Conservation (phyloP, 2,329 filamentous ascomycete species). For the Alternaria hordeiaustralica region DNA sequence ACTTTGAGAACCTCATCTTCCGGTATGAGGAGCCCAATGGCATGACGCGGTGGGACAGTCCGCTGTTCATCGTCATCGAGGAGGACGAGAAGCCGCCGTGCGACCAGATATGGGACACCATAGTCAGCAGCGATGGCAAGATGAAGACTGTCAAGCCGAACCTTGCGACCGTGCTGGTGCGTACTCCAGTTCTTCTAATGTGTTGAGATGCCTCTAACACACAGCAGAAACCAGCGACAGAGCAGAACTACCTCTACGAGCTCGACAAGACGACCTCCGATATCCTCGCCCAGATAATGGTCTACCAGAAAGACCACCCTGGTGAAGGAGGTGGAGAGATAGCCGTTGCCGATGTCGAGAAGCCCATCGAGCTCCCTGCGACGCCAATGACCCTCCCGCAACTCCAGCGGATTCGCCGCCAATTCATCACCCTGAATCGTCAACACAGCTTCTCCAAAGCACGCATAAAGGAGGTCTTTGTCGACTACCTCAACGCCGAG, state of each 20-base stretch:
- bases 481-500: slow-evolving; percentile 49
- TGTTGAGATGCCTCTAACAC: slow-evolving; percentile 3
- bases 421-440: slow-evolving; percentile 79
- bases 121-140: slow-evolving; percentile 67
- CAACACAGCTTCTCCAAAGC: slow-evolving; percentile 60
- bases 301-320: slow-evolving; percentile 69
- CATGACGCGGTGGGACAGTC: slow-evolving; percentile 84
- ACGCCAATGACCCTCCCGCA: slow-evolving; percentile 74
- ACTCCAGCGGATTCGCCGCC: slow-evolving; percentile 76
- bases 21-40: slow-evolving; percentile 86
- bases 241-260: slow-evolving; percentile 77
- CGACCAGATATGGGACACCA: slow-evolving; percentile 75
- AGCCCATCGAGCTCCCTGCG: slow-evolving; percentile 69
- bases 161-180: slow-evolving; percentile 71
- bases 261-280: slow-evolving; percentile 81
- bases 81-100: slow-evolving; percentile 74
- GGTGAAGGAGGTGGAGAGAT: slow-evolving; percentile 68
- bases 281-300: slow-evolving; percentile 72
- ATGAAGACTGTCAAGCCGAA: slow-evolving; percentile 74
- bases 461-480: slow-evolving; percentile 47
- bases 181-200: slow-evolving; percentile 12
- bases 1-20: slow-evolving; percentile 82
- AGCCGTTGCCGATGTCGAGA: slow-evolving; percentile 58
- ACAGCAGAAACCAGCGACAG: slow-evolving; percentile 62
- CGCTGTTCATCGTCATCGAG: slow-evolving; percentile 79